These are phyloP conservation scores for Lactifluus echinatus DNA, from an alignment of 768 basidiomycete species.

Conservation along the genomic window DNA sequence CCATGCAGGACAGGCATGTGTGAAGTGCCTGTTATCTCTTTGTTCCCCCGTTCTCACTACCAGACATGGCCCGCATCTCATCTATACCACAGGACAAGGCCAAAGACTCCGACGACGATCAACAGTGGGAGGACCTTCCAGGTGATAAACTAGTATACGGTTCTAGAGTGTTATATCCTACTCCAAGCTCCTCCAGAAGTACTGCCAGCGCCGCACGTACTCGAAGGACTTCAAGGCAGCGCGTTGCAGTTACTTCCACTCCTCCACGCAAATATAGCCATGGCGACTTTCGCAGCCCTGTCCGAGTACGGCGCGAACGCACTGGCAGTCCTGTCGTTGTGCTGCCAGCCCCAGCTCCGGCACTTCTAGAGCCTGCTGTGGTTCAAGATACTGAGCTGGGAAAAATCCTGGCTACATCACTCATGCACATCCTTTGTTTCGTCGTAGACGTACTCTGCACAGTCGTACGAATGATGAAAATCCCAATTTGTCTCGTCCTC, in stretches of 20 bases:
- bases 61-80: slow-evolving; percentile 2
- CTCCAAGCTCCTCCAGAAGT: background rate
- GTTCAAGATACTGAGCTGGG: background rate
- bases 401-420: background rate
- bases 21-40: background rate
- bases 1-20: no score
- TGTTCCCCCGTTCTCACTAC: background rate
- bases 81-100: background rate
- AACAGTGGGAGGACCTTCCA: slow-evolving; percentile 9
- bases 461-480: slow-evolving; percentile 43
- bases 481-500: slow-evolving; percentile 47
- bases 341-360: background rate
- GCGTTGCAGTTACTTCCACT: background rate
- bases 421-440: slow-evolving; percentile 27
- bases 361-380: background rate
- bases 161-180: background rate
- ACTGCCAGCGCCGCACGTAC: background rate
- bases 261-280: background rate
- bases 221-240: background rate
- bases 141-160: background rate
- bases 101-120: background rate
- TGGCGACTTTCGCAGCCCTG: background rate
- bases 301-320: slow-evolving; percentile 3
- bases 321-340: background rate
- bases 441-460: slow-evolving; percentile 38